These are phyloP conservation scores for Leucocoprinus leucothites DNA, from an alignment of 768 basidiomycete species.

Conservation along the genomic window DNA sequence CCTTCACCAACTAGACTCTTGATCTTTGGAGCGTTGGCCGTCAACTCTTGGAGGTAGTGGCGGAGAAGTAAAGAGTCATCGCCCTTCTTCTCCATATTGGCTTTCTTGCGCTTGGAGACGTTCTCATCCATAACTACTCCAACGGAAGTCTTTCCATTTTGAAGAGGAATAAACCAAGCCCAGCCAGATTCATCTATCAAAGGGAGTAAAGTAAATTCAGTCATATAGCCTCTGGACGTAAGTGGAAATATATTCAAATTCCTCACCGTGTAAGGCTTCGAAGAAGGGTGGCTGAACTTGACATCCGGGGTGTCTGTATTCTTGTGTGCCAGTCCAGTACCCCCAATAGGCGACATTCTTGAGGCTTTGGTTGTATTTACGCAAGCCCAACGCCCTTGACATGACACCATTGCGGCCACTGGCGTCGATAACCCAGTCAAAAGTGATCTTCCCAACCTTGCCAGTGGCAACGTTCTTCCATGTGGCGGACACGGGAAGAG, in stretches of 20 bases:
- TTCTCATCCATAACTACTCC: conserved; percentile 37
- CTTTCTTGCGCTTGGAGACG: conserved; percentile 21
- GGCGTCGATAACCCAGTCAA: conserved; percentile 59
- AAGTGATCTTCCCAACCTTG: conserved; percentile 41
- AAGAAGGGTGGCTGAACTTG: conserved; percentile 48
- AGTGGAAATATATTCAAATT: neutral
- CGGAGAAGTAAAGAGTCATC: conserved; percentile 18
- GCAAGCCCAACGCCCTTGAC: conserved; percentile 61
- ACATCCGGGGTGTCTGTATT: conserved; percentile 34
- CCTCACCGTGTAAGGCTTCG: conserved; percentile 49
- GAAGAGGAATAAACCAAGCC: conserved; percentile 51
- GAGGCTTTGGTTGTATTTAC: conserved; percentile 50
- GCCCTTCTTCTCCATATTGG: conserved; percentile 11
- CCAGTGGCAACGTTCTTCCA: conserved; percentile 22
- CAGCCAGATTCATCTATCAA: conserved; percentile 43
- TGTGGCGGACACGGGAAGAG: conserved; percentile 27
- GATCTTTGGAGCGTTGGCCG: conserved; percentile 30
- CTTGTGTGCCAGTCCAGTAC: conserved; percentile 49
- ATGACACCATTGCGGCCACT: conserved; percentile 54
- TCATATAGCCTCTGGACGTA: neutral
- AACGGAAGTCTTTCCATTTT: conserved; percentile 38
- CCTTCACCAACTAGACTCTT: conserved; percentile 25
- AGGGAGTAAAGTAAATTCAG: neutral
- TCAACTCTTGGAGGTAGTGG: conserved; percentile 34
- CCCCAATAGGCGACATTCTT: conserved; percentile 60